A percentile compares a stretch with the other conserved stretches of the same genome.
These are phyloP conservation scores for Luffa acutangula DNA, from an alignment of 306 rosid genomes.

Conservation along the genomic window DNA sequence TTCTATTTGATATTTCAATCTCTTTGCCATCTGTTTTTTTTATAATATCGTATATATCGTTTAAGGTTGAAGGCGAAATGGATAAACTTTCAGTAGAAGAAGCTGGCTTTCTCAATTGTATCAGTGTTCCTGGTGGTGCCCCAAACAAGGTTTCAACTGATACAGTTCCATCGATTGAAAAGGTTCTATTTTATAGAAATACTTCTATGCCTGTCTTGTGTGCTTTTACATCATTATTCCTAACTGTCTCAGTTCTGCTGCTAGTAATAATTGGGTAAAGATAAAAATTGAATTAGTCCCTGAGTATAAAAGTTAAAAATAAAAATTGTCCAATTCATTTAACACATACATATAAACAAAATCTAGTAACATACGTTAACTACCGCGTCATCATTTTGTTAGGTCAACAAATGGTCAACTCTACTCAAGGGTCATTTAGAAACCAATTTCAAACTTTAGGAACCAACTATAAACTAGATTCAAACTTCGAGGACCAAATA, in stretches of 20 bases:
- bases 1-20: background rate
- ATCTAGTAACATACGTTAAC: too few species aligned
- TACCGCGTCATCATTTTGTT: too few species aligned
- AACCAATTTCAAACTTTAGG: too few species aligned
- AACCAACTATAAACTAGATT: too few species aligned
- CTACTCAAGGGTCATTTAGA: too few species aligned
- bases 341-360: too few species aligned
- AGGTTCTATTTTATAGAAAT: constrained; percentile 27
- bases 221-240: background rate
- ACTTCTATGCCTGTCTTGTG: background rate
- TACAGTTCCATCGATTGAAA: constrained; percentile 55
- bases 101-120: constrained; percentile 82
- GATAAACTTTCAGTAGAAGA: constrained; percentile 95
- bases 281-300: too few species aligned
- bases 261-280: background rate
- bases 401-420: too few species aligned
- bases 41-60: constrained; percentile 11
- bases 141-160: constrained; percentile 51
- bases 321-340: too few species aligned
- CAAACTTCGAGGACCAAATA: too few species aligned
- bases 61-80: constrained; percentile 84
- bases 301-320: too few species aligned
- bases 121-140: constrained; percentile 86
- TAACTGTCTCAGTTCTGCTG: background rate
- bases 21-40: background rate